Base-by-base conservation (phyloP, 176 grass and related monocot genomes). In the Raddia guianensis region DNA sequence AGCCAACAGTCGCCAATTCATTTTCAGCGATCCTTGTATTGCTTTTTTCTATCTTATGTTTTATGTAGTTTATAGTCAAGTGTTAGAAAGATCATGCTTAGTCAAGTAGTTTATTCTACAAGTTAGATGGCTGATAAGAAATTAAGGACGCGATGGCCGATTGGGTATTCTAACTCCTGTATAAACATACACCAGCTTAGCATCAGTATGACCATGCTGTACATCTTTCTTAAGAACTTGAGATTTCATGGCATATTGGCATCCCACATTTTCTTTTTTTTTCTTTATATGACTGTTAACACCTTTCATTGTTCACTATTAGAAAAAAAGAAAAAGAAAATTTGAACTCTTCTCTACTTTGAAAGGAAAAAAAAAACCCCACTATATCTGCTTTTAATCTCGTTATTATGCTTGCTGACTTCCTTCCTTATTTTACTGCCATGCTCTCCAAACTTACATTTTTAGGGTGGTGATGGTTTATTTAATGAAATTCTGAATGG, bases 401-500 rank as follows among this genome's bases (percentile, higher is more conserved):
- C 44, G 6, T 56, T 71, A 4, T 47, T 60, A 18, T 33, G 12
- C 43, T 52, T 33, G 19, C 21, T 53, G 51, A 21, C n/a, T 27
- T 70, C 51, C 48, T 43, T 59, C 42, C n/a, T 16, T 15, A 2
- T 40, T 76, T 70, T 70, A 53, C 50, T 80, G 21, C 10, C 44
- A 15, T 64, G 47, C 78, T 74, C 76, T 68, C 50, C 15, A 65
- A 61, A 72, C 34, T 79, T 73, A 65, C 50, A 74, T 74, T 87
- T 73, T 45, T 88, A 98, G 92, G 92, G 95, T 44, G 95, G 95
- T 81, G 92, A 98, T 62, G 92, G 95, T 73, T 77, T 98, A 72
- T 91, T 94, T 86, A 94, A 94, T 82, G 95, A 94, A 92, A 87
- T 93, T 85, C 78, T 98, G 79, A 98, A 98, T 63, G 95, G 91